A percentile compares a stretch with the other conserved stretches of the same genome.
Conservation (phyloP, 345 rosid genomes). For the Lepidium sativum region DNA sequence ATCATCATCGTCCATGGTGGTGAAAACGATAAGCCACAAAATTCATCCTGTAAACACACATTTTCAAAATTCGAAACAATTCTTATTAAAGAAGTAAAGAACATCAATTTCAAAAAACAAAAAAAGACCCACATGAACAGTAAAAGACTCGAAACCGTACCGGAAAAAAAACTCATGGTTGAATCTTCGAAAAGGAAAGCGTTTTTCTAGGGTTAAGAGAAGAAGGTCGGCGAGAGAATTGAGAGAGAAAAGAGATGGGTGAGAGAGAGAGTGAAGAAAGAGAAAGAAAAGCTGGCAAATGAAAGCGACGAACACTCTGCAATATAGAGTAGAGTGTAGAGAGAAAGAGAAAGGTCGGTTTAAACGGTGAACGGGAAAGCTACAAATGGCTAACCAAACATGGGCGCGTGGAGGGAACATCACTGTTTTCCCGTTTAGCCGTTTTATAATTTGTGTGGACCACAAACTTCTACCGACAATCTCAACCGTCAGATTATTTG, state of each 20-base stretch:
- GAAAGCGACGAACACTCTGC: slow-evolving; percentile 31
- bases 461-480: not conserved
- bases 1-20: slow-evolving; percentile 38
- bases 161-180: not conserved
- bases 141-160: not conserved
- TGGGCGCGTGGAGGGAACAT: slow-evolving; percentile 24
- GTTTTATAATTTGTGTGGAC: slow-evolving; percentile 1
- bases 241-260: not conserved
- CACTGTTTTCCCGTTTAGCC: slow-evolving; percentile 7
- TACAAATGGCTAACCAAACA: slow-evolving; percentile 20
- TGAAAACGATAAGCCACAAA: not conserved
- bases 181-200: not conserved
- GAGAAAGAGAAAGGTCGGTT: slow-evolving; percentile 15
- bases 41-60: slow-evolving; percentile 22
- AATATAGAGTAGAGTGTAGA: slow-evolving; percentile 16
- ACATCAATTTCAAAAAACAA: not conserved
- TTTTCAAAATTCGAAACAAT: not conserved
- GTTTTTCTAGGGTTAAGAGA: slow-evolving; percentile 22
- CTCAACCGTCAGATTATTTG: slow-evolving; percentile 9
- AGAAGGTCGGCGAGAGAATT: slow-evolving; percentile 13
- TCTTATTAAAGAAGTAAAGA: not conserved
- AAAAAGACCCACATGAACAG: not conserved
- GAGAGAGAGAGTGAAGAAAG: not conserved
- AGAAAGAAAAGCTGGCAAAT: slow-evolving; percentile 15
- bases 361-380: slow-evolving; percentile 18